Evolutionary conservation across 2,329 filamentous ascomycete species (phyloP).

Genomic region (Bipolaris cookei): DNA sequence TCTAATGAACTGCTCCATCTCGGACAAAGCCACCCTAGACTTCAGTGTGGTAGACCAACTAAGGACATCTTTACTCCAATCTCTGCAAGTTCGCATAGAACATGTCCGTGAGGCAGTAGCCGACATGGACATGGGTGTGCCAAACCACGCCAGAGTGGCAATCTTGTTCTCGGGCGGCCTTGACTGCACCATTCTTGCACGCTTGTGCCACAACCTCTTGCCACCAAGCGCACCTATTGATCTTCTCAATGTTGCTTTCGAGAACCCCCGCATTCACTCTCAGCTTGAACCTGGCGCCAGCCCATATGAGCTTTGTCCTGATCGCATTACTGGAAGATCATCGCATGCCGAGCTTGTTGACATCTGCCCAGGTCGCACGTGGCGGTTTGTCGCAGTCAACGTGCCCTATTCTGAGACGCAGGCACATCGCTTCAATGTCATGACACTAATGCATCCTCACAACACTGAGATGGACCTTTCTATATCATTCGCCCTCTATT

Average conservation of each 20-base stretch:
- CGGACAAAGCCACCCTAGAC: conserved; percentile 25
- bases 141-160: conserved; percentile 63
- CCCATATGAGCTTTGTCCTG: conserved; percentile 83
- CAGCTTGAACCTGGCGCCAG: conserved; percentile 37
- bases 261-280: conserved; percentile 76
- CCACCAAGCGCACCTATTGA: conserved; percentile 75
- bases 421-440: conserved; percentile 70
- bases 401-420: conserved; percentile 79
- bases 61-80: conserved; percentile 62
- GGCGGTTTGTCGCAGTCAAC: conserved; percentile 87
- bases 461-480: conserved; percentile 99
- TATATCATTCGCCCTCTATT: conserved; percentile 92
- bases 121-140: not conserved
- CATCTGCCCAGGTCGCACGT: conserved; percentile 72
- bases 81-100: conserved; percentile 64
- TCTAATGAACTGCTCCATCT: conserved; percentile 50
- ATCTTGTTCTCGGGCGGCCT: conserved; percentile 93
- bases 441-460: conserved; percentile 85
- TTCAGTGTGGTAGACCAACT: conserved; percentile 60
- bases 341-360: conserved; percentile 76
- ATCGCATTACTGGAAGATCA: conserved; percentile 82
- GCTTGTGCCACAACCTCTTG: conserved; percentile 78
- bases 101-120: conserved; percentile 38
- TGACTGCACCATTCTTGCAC: conserved; percentile 87
- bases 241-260: conserved; percentile 93